Percentiles rank a stretch among this genome's conserved stretches.
Evolutionary conservation across 768 basidiomycete species (phyloP).

Genomic region (Trametes gibbosa): DNA sequence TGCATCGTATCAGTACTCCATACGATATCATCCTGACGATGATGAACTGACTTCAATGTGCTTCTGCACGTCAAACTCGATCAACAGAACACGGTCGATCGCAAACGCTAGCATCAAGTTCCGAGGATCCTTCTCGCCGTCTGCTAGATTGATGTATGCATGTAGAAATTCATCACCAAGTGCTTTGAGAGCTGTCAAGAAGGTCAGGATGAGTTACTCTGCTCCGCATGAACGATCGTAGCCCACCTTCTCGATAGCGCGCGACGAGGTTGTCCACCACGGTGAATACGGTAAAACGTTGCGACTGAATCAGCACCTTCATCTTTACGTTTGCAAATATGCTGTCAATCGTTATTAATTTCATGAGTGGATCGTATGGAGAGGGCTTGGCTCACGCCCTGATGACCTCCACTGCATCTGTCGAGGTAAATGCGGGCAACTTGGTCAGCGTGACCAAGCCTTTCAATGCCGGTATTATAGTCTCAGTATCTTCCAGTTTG

Average conservation of each 20-base stretch:
- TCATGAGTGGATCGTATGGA: not conserved
- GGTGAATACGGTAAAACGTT: conserved; percentile 75
- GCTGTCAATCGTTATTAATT: conserved; percentile 37
- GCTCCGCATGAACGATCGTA: not conserved
- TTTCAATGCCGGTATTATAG: conserved; percentile 75
- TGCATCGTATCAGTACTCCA: too few species aligned
- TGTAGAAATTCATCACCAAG: conserved; percentile 72
- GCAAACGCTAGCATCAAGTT: conserved; percentile 90
- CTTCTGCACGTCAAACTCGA: conserved; percentile 80
- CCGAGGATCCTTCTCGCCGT: conserved; percentile 96
- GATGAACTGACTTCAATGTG: conserved; percentile 65
- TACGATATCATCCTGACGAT: not conserved
- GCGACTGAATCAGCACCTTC: conserved; percentile 77
- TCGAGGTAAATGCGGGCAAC: conserved; percentile 59
- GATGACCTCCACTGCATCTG: conserved; percentile 60
- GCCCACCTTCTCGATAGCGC: conserved; percentile 62
- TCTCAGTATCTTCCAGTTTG: conserved; percentile 84
- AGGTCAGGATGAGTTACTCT: not conserved
- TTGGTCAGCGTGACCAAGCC: conserved; percentile 69
- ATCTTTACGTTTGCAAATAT: conserved; percentile 77
- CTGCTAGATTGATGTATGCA: conserved; percentile 76
- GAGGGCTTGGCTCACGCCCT: conserved; percentile 50
- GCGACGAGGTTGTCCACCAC: conserved; percentile 80
- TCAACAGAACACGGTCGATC: conserved; percentile 78
- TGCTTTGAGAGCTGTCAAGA: conserved; percentile 55